These are phyloP conservation scores for Eragrostis nindensis DNA, from an alignment of 176 grass and related monocot species.

Conservation along the genomic window DNA sequence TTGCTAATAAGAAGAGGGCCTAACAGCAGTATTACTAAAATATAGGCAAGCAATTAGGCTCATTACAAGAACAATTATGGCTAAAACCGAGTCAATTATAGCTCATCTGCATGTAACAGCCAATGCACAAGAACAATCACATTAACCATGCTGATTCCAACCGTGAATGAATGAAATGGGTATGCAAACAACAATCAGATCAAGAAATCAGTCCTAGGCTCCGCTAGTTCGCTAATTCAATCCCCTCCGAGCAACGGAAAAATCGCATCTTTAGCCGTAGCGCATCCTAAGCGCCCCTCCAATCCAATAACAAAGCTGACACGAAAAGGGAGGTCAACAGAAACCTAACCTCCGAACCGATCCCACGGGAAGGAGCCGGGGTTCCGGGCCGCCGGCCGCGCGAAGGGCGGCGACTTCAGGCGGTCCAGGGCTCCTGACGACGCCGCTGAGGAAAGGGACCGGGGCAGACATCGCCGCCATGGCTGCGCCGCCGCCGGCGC, in stretches of 20 bases:
- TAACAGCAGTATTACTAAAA: too few relatives aligned
- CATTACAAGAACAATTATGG: background rate
- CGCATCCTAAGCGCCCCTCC: background rate
- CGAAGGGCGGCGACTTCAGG: constrained; percentile 37
- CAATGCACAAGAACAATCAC: background rate
- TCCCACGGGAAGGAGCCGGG: constrained; percentile 32
- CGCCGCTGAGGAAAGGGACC: constrained; percentile 29
- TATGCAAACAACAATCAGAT: background rate
- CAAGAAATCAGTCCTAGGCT: constrained; percentile 2
- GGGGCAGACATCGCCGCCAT: background rate
- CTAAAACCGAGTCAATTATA: background rate
- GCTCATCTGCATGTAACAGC: background rate
- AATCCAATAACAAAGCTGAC: background rate
- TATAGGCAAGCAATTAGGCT: background rate
- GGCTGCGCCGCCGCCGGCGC: constrained; percentile 6
- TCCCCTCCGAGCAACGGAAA: background rate
- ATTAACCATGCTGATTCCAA: background rate
- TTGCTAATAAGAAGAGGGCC: background rate
- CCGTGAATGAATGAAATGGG: background rate
- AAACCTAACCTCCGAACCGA: constrained; percentile 48
- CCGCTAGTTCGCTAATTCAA: constrained; percentile 11
- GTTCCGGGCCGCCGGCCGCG: constrained; percentile 32
- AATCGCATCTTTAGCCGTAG: background rate
- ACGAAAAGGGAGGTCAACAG: background rate
- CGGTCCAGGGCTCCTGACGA: constrained; percentile 4